A percentile compares a stretch with the other conserved stretches of the same genome.
Evolutionary conservation across 805 yeast genomes (phyloP).

Genomic region (Yamadazyma tumulicola): DNA sequence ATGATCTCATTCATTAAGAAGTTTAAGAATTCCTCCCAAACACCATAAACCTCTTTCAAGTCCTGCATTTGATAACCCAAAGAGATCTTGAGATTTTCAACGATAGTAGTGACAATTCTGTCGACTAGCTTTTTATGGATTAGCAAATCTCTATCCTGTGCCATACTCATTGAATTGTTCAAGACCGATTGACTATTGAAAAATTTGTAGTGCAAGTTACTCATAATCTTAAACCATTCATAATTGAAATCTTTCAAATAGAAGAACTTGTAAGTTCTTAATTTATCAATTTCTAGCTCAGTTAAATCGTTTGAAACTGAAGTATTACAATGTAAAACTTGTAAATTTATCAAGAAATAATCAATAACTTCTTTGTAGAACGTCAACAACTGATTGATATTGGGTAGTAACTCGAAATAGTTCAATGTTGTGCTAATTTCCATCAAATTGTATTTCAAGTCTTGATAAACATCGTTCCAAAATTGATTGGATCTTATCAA

Average conservation of each 20-base stretch:
- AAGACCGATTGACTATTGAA: constrained; percentile 13
- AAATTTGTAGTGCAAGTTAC: constrained; percentile 14
- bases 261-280: constrained; percentile 13
- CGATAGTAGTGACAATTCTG: constrained; percentile 14
- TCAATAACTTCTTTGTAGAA: constrained; percentile 23
- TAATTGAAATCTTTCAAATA: constrained; percentile 21
- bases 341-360: constrained; percentile 18
- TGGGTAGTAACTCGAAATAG: constrained; percentile 19
- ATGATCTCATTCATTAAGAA: constrained; percentile 16
- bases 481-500: constrained; percentile 18
- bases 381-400: constrained; percentile 14
- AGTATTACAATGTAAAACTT: constrained; percentile 3
- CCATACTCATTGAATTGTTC: constrained; percentile 7
- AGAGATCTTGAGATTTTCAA: constrained; percentile 16
- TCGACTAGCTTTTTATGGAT: constrained; percentile 13
- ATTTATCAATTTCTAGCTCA: constrained; percentile 3
- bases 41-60: constrained; percentile 9
- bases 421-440: constrained; percentile 11
- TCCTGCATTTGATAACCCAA: constrained; percentile 6
- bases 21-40: constrained; percentile 22
- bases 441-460: constrained; percentile 20
- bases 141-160: constrained; percentile 4
- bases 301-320: constrained; percentile 5
- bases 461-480: constrained; percentile 31
- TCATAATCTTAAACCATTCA: constrained; percentile 19